phyloP scores from a whole-genome alignment of 192 early-diverging fungal species.

The Backusella mclennaniae region DNA sequence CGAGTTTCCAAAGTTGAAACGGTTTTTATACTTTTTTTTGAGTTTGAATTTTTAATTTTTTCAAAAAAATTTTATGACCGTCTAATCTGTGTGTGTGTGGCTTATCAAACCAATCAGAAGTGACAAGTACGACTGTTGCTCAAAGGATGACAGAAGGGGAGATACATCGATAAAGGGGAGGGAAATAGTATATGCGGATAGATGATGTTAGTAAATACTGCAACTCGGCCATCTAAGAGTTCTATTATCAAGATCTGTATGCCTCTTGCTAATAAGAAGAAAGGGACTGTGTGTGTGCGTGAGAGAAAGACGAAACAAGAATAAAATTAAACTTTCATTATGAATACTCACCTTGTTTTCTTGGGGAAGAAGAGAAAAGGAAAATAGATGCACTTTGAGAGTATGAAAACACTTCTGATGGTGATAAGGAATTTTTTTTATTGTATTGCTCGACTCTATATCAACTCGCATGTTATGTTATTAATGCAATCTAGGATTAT shows the following conservation, averaged over 20 bases:
- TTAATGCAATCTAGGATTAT: no score
- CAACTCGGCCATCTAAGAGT: not conserved
- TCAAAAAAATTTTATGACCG: not conserved
- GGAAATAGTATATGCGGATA: not conserved
- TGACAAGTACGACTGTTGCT: not conserved
- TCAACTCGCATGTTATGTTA: no score
- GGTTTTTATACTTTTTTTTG: slow-evolving; percentile 18
- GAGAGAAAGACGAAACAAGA: not conserved
- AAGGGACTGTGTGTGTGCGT: no score
- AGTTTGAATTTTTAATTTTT: not conserved
- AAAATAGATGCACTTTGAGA: not conserved
- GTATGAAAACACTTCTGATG: not conserved
- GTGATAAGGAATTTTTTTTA: not conserved
- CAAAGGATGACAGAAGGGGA: not conserved
- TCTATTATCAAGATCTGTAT: not conserved
- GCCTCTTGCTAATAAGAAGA: not conserved
- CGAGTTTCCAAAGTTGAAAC: not conserved
- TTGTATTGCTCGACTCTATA: not conserved
- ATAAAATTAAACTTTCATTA: not conserved
- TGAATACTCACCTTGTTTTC: not conserved
- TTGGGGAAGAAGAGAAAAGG: slow-evolving; percentile 1
- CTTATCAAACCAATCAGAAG: not conserved
- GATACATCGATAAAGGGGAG: not conserved
- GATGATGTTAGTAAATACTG: not conserved
- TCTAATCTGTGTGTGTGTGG: not conserved